Conservation (phyloP, 495 filamentous ascomycete species). For the Astrothelium macrocarpum region DNA sequence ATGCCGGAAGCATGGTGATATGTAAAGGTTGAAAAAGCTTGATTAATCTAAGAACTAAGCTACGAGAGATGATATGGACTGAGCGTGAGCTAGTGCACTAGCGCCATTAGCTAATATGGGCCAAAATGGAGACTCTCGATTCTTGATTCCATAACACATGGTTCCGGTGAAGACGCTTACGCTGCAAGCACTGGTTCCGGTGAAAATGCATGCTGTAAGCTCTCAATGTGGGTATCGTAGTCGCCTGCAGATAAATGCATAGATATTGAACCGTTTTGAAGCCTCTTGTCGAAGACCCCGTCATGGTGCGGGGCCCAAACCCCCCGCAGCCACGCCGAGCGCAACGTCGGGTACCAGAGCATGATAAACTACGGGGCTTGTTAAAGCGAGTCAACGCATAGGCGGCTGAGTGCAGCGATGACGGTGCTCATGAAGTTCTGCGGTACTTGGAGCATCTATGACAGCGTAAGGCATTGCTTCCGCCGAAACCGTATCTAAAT, state of each 20-base stretch:
- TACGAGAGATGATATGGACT: too few species aligned
- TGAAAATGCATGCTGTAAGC: conserved; percentile 6
- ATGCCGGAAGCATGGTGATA: not conserved
- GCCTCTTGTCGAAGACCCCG: not conserved
- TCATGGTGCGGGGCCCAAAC: conserved; percentile 4
- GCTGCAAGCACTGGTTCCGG: conserved; percentile 5
- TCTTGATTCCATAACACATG: too few species aligned
- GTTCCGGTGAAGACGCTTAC: not conserved
- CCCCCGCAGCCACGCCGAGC: not conserved
- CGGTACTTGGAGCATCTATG: not conserved
- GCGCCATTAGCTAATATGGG: too few species aligned
- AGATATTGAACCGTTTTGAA: conserved; percentile 1
- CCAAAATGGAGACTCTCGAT: too few species aligned
- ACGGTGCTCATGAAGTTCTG: not conserved
- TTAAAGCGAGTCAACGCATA: not conserved
- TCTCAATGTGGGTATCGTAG: conserved; percentile 4
- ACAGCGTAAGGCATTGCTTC: not conserved
- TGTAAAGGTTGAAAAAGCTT: too few species aligned
- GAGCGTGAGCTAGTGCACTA: too few species aligned
- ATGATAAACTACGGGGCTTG: not conserved
- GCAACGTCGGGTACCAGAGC: not conserved
- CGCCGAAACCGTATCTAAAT: not conserved
- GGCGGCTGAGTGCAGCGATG: not conserved
- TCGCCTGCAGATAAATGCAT: conserved; percentile 4
- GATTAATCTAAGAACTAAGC: too few species aligned